Evolutionary conservation across 345 rosid species (phyloP).

Genomic region (Eucalyptus virginea): DNA sequence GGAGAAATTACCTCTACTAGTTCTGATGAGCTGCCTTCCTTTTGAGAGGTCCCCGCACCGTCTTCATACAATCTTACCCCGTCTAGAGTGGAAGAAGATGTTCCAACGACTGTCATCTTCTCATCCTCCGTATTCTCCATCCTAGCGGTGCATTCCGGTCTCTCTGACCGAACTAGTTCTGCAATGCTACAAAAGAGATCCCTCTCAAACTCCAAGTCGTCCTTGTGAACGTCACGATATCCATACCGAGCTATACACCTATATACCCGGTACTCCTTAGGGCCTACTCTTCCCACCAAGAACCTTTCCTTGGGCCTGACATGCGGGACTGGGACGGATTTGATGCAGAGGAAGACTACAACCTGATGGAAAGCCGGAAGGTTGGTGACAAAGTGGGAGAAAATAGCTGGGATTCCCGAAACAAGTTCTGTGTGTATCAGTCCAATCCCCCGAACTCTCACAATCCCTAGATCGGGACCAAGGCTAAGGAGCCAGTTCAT

Average conservation of each 20-base stretch:
- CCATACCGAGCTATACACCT: constrained; percentile 95
- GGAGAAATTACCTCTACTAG: constrained; percentile 6
- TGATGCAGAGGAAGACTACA: constrained; percentile 82
- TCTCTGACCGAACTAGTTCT: constrained; percentile 63
- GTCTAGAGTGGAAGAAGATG: constrained; percentile 42
- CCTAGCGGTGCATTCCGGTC: constrained; percentile 2
- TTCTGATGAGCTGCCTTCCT: constrained; percentile 1
- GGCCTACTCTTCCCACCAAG: constrained; percentile 83
- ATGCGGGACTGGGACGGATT: constrained; percentile 92
- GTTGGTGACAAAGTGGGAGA: constrained; percentile 96
- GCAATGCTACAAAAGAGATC: constrained; percentile 84
- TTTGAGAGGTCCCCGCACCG: constrained; percentile 1
- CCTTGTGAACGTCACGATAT: constrained; percentile 81
- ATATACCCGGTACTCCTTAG: constrained; percentile 68
- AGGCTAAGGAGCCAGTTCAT: constrained; percentile 80
- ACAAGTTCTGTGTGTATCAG: constrained; percentile 90
- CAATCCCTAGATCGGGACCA: constrained; percentile 78
- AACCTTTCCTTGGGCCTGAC: constrained; percentile 87
- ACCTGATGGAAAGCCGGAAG: constrained; percentile 99
- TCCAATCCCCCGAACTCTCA: constrained; percentile 84
- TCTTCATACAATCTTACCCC: constrained; percentile 47
- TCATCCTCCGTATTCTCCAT: constrained; percentile 21
- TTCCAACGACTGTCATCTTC: constrained; percentile 68
- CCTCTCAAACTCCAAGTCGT: constrained; percentile 73
- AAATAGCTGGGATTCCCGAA: constrained; percentile 88